These are phyloP conservation scores for Penicillium dipodomyicola DNA, from an alignment of 495 filamentous ascomycete species.

Conservation along the genomic window DNA sequence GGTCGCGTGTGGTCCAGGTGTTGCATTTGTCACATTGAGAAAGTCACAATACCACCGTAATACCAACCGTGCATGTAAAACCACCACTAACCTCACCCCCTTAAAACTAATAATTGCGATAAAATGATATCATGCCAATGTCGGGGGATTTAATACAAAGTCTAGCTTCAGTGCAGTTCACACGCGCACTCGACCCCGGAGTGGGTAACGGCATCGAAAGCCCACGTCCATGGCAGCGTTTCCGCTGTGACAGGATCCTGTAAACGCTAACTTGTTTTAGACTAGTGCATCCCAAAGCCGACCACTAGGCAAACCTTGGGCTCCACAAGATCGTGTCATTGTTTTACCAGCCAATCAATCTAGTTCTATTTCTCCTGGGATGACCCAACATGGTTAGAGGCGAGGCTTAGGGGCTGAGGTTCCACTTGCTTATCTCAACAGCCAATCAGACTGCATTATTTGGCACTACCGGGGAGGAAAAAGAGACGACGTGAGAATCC, in stretches of 20 bases:
- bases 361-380: conserved; percentile 7
- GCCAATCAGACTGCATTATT: conserved; percentile 17
- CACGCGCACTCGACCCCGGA: conserved; percentile 21
- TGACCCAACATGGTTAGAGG: conserved; percentile 13
- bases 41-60: conserved; percentile 5
- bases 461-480: not conserved
- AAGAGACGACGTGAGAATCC: conserved; percentile 1
- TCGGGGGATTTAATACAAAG: not conserved
- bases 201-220: conserved; percentile 7
- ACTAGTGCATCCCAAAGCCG: conserved; percentile 18
- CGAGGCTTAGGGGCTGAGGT: conserved; percentile 12
- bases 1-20: not conserved
- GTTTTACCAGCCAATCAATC: conserved; percentile 13
- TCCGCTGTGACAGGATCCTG: conserved; percentile 16
- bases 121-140: not conserved
- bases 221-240: conserved; percentile 6
- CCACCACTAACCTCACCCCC: conserved; percentile 4
- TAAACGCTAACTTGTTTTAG: conserved; percentile 13
- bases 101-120: not conserved
- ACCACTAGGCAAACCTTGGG: conserved; percentile 12
- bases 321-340: conserved; percentile 28
- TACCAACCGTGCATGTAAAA: conserved; percentile 14
- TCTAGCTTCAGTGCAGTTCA: conserved; percentile 13
- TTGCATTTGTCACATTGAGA: conserved; percentile 8
- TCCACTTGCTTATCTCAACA: conserved; percentile 33